phyloP scores from a whole-genome alignment of 306 rosid genomes.

The Mimosa pudica region DNA sequence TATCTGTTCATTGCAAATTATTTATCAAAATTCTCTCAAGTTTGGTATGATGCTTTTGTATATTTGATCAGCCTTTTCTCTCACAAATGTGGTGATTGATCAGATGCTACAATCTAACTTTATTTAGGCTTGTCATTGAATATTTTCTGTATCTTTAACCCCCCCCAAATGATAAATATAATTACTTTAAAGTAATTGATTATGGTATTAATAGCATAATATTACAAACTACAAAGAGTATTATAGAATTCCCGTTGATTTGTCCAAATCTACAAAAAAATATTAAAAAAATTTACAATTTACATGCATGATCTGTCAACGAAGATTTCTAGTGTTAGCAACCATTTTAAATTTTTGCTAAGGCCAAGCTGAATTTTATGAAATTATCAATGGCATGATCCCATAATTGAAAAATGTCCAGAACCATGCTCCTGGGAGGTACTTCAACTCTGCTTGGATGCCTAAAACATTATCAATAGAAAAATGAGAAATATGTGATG shows the following conservation, averaged over 20 bases:
- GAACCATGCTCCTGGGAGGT: conserved; percentile 32
- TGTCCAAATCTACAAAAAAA: conserved; percentile 43
- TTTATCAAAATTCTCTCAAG: no score
- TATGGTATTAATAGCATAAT: no score
- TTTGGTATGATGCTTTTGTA: no score
- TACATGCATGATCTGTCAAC: conserved; percentile 28
- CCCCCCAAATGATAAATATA: no score
- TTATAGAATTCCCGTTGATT: conserved; percentile 27
- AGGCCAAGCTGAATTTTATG: conserved; percentile 30
- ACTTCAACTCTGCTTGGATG: conserved; percentile 49
- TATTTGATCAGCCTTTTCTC: no score
- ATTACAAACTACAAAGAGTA: conserved; percentile 15
- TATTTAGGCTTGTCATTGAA: no score
- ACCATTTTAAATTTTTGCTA: conserved; percentile 16
- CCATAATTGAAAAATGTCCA: conserved; percentile 14
- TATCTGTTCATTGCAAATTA: no score
- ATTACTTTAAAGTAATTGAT: no score
- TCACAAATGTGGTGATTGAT: no score
- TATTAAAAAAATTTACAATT: conserved; percentile 9
- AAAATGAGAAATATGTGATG: no score
- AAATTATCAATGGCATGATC: conserved; percentile 28
- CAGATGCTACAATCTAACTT: no score
- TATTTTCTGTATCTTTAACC: no score
- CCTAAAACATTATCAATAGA: conserved; percentile 48
- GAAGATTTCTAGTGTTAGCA: conserved; percentile 1